Evolutionary conservation across 139 green algal species (phyloP).

Genomic region (Desmodesmus armatus): DNA sequence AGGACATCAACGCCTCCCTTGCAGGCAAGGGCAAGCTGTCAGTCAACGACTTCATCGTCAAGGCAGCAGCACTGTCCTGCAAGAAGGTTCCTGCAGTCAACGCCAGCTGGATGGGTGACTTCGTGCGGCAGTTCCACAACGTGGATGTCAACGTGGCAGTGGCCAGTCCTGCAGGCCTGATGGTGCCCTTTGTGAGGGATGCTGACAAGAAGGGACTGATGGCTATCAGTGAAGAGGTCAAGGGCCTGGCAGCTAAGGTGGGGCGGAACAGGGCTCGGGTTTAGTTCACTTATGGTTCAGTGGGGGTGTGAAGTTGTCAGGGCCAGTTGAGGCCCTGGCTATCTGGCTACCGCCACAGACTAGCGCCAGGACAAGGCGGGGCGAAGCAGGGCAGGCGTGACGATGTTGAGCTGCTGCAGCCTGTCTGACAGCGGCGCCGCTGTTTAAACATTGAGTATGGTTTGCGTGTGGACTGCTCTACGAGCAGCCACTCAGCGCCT

Average conservation of each 20-base stretch:
- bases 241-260: constrained; percentile 80
- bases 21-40: constrained; percentile 81
- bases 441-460: too few species aligned
- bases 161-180: constrained; percentile 75
- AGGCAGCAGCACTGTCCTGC: constrained; percentile 86
- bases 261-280: too few species aligned
- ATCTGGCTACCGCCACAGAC: too few species aligned
- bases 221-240: constrained; percentile 81
- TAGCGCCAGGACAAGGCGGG: too few species aligned
- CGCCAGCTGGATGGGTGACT: constrained; percentile 86
- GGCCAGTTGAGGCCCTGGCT: too few species aligned
- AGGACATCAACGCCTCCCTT: constrained; percentile 73
- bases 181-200: constrained; percentile 91
- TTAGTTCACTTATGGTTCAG: too few species aligned
- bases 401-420: too few species aligned
- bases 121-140: constrained; percentile 89
- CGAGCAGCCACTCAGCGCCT: too few species aligned
- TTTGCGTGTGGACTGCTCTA: too few species aligned
- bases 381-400: too few species aligned
- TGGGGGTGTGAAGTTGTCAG: too few species aligned
- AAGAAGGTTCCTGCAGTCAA: constrained; percentile 86
- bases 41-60: constrained; percentile 99
- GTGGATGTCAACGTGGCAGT: constrained; percentile 88
- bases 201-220: constrained; percentile 78
- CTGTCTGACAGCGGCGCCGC: too few species aligned